These are phyloP conservation scores for Citrus medica DNA, from an alignment of 345 rosid genomes.

Conservation along the genomic window DNA sequence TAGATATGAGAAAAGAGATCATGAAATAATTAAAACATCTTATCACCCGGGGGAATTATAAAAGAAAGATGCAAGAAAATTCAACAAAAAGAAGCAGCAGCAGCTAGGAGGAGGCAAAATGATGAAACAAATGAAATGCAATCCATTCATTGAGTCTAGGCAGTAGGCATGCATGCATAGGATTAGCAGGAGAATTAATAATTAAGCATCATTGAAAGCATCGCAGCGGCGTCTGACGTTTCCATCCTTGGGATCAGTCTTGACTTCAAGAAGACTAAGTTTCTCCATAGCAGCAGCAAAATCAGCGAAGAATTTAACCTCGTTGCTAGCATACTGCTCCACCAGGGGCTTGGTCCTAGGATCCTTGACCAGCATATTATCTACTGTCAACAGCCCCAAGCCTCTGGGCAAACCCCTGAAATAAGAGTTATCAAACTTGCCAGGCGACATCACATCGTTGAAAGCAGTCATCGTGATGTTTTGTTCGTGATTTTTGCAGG, in stretches of 20 bases:
- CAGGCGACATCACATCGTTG: constrained; percentile 53
- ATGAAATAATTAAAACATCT: neutral
- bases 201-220: constrained; percentile 23
- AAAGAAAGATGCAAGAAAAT: neutral
- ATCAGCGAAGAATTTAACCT: constrained; percentile 39
- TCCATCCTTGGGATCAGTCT: constrained; percentile 35
- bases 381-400: constrained; percentile 36
- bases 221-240: constrained; percentile 58
- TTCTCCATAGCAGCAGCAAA: constrained; percentile 51
- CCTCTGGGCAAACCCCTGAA: constrained; percentile 43
- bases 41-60: neutral
- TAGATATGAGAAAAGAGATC: too few species aligned
- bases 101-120: neutral
- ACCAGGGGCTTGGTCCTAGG: constrained; percentile 34
- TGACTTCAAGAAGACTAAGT: constrained; percentile 33
- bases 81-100: neutral
- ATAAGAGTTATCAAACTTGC: constrained; percentile 53
- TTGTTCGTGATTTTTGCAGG: constrained; percentile 32
- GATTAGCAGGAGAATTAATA: neutral
- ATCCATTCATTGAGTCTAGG: too few species aligned
- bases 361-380: constrained; percentile 27
- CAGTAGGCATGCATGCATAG: too few species aligned
- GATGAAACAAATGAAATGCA: neutral
- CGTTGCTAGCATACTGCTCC: constrained; percentile 35
- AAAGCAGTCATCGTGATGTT: constrained; percentile 45